phyloP scores from a whole-genome alignment of 495 filamentous ascomycete species.

The Hypoxylon rickii region DNA sequence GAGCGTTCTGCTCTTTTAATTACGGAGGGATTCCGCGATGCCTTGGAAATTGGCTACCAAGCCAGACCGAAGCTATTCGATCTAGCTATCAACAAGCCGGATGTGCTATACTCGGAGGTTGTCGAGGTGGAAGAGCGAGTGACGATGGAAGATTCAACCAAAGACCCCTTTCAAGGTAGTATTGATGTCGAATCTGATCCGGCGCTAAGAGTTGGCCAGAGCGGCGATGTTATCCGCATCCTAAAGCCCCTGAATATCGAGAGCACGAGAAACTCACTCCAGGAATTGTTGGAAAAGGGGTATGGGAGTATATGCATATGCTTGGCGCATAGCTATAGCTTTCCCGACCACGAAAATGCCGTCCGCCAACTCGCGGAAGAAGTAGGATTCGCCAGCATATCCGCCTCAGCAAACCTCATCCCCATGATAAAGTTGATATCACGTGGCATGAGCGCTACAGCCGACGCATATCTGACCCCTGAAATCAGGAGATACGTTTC shows the following conservation, averaged over 20 bases:
- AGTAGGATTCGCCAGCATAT: conserved; percentile 32
- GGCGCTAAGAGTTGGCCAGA: conserved; percentile 21
- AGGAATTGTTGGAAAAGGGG: conserved; percentile 33
- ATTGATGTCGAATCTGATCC: conserved; percentile 16
- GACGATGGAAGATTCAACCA: conserved; percentile 53
- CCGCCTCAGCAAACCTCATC: conserved; percentile 29
- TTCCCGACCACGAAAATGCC: conserved; percentile 39
- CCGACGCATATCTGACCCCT: conserved; percentile 43
- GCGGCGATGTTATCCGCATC: conserved; percentile 26
- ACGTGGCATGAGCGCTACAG: conserved; percentile 37
- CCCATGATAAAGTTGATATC: conserved; percentile 43
- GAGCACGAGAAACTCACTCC: conserved; percentile 16
- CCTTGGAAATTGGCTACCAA: conserved; percentile 84
- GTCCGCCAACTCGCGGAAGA: conserved; percentile 55
- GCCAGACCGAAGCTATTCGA: conserved; percentile 83
- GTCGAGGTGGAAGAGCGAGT: conserved; percentile 81
- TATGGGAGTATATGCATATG: conserved; percentile 35
- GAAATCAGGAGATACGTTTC: conserved; percentile 37
- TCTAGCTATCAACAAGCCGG: conserved; percentile 75
- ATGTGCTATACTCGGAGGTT: conserved; percentile 74
- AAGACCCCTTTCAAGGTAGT: conserved; percentile 24
- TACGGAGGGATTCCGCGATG: conserved; percentile 67
- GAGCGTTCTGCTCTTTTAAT: conserved; percentile 88
- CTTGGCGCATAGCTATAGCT: conserved; percentile 42
- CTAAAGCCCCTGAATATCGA: conserved; percentile 28